A percentile compares a stretch with the other conserved stretches of the same genome.
Conservation (phyloP, 768 basidiomycete genomes). For the Russula brevipes region DNA sequence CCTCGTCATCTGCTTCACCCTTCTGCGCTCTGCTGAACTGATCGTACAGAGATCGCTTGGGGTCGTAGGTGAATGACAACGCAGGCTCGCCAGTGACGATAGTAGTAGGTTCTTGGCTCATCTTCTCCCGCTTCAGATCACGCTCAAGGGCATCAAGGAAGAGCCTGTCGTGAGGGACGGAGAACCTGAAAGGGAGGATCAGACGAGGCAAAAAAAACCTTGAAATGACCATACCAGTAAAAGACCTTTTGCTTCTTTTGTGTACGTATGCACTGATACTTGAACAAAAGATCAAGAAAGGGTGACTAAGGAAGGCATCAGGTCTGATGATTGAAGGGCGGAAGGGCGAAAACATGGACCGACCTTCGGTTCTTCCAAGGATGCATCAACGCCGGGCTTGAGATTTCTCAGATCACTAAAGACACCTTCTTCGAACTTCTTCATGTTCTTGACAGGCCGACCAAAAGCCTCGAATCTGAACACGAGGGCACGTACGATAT, state of each 20-base stretch:
- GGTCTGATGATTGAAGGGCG: not conserved
- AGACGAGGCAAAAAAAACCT: not conserved
- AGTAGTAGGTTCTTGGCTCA: slow-evolving; percentile 83
- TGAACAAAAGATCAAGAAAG: slow-evolving; percentile 90
- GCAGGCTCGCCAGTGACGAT: slow-evolving; percentile 74
- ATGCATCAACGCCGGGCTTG: slow-evolving; percentile 90
- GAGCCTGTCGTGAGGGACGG: slow-evolving; percentile 93
- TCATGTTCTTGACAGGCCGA: slow-evolving; percentile 85
- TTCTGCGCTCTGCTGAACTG: slow-evolving; percentile 60
- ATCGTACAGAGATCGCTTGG: slow-evolving; percentile 79
- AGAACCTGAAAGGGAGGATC: slow-evolving; percentile 64
- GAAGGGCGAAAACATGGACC: slow-evolving; percentile 4
- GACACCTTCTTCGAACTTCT: slow-evolving; percentile 97
- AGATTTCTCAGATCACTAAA: slow-evolving; percentile 91
- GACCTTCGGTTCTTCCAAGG: slow-evolving; percentile 94
- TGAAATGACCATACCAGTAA: slow-evolving; percentile 63
- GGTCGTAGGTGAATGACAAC: slow-evolving; percentile 82
- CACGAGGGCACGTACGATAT: slow-evolving; percentile 92
- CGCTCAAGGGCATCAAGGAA: slow-evolving; percentile 96
- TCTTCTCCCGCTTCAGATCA: slow-evolving; percentile 93
- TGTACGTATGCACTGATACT: slow-evolving; percentile 93
- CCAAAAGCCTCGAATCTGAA: slow-evolving; percentile 93
- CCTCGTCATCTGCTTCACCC: slow-evolving; percentile 31
- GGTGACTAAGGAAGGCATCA: slow-evolving; percentile 56
- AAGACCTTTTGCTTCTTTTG: slow-evolving; percentile 99